Evolutionary conservation across 2,329 filamentous ascomycete species (phyloP), one percentile per base, ranked within the genome.

Genomic region (Fusarium sp.): DNA sequence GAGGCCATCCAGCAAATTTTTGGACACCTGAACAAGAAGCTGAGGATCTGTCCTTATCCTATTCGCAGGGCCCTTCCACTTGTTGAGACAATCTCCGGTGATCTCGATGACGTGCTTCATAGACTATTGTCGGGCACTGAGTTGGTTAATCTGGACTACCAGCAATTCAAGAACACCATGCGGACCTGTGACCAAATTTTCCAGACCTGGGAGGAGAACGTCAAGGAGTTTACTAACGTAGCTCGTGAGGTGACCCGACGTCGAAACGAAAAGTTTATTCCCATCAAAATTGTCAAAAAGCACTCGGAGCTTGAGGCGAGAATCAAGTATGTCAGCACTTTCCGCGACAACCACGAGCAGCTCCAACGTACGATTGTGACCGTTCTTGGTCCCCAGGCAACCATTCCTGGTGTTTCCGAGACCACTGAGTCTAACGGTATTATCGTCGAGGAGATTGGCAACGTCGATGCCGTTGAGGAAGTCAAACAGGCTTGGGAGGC

Each of bases 211-310:
- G 96, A 99, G 72, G 94, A 97, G 54, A 94, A 95, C 73, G 87
- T 97, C 76, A 98, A 98, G 78, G 96, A 98, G 73, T 99, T 99
- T 76, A 98, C 95, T 17, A 97, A 97, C 71, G 93, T 98, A 67
- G 95, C 96, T 33, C 92, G 96, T 80, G 96, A 99, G 75, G 94
- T 97, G 9, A 97, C 93, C 5, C 88, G 95, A 68, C 91, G 94
- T 72, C 89, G 96, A 71, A 96, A 97, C 75, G 96, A 98, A 79
- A 97, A 97, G 78, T 99, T 99, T 78, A 97, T 99, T 68, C 94
- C 95, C 6, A 98, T 99, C 83, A 98, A 98, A 82, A 94, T 99
- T 77, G 88, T 85, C 68, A 91, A 94, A 63, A 91, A 92, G 72
- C 96, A 99, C 77, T 90, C 88, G 37, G 92, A 95, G 77, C 92